These are phyloP conservation scores for Leucocoprinus birnbaumii DNA, from an alignment of 768 basidiomycete genomes.

Conservation along the genomic window DNA sequence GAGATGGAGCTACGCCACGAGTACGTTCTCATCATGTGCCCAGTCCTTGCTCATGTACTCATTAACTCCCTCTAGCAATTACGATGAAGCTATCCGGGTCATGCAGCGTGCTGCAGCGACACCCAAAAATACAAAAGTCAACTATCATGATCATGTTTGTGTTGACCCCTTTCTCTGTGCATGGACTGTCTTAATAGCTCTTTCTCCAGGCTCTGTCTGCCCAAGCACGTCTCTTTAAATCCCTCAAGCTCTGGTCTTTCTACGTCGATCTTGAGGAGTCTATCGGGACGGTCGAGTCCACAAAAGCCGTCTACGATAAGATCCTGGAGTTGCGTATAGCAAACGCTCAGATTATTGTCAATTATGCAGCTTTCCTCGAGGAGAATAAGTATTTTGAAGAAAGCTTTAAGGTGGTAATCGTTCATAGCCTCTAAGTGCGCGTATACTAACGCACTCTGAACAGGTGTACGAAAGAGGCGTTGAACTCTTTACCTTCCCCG, in stretches of 20 bases:
- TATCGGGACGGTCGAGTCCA: constrained; percentile 87
- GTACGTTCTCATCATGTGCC: constrained; percentile 44
- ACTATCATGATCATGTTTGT: constrained; percentile 91
- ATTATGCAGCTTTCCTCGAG: constrained; percentile 95
- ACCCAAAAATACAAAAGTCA: constrained; percentile 87
- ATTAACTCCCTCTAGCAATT: constrained; percentile 62
- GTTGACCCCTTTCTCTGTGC: not conserved
- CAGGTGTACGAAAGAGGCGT: constrained; percentile 96
- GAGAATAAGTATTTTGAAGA: constrained; percentile 99
- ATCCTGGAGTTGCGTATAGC: constrained; percentile 96
- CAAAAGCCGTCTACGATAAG: constrained; percentile 94
- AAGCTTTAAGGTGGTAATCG: constrained; percentile 78
- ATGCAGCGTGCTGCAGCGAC: constrained; percentile 96
- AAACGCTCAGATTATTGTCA: constrained; percentile 96
- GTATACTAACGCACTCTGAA: constrained; percentile 11
- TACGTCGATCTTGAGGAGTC: constrained; percentile 98
- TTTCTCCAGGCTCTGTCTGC: constrained; percentile 66
- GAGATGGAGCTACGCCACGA: constrained; percentile 97
- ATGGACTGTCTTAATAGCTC: constrained; percentile 1
- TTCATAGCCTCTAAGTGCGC: not conserved
- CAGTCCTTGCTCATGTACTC: not conserved
- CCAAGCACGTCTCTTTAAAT: constrained; percentile 93
- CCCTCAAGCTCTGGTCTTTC: constrained; percentile 97
- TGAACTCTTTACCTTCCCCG: constrained; percentile 95
- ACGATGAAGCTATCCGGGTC: constrained; percentile 90